Base-by-base conservation (phyloP, 164 flowering plant genomes). In the Magnolia changhungtana region DNA sequence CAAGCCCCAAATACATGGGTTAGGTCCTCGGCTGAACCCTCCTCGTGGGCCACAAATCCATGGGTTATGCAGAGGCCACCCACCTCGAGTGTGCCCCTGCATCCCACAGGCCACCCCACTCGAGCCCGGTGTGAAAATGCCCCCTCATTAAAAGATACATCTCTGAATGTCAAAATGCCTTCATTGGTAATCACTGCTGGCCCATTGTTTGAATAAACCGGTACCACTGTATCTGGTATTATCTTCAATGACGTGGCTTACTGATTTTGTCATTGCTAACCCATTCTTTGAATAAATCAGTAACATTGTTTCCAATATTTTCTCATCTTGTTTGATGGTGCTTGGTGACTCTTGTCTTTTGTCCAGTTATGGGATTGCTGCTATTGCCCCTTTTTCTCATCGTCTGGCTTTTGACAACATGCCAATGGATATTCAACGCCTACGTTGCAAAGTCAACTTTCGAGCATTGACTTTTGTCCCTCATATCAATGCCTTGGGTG, bases 301-400 rank as follows among this genome's bases (percentile, higher is more conserved):
- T 71, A 14, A 61, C 16, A n/a, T n/a, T 49, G 16, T 66, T 64
- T 37, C 45, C 5, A 37, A 37, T 37, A 37, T 37, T 37, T 37
- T 37, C 45, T 37, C 45, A 37, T 3, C 45, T 37, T 55, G 61
- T 16, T 10, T 55, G 61, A 11, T 10, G 61, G 0, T 11, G 18
- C 61, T 55, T 10, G 18, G 13, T 55, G 61, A 11, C 13, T 55
- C 9, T n/a, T n/a, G 18, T 8, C 45, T 29, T 51, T 79, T 73
- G 19, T 82, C n/a, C 89, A 96, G 98, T 72, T 88, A 90, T 79
- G 98, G 96, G 31, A 88, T 96, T 82, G 98, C 99, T 82, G 98
- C 99, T 20, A 89, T 96, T 78, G 80, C 99, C 23, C 99, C 99
- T 50, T 96, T 96, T 85, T 96, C 99, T 66, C 99, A 96, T 80